These are phyloP conservation scores for Globisporangium barbulae DNA, from an alignment of 352 stramenopile genomes.

Conservation along the genomic window DNA sequence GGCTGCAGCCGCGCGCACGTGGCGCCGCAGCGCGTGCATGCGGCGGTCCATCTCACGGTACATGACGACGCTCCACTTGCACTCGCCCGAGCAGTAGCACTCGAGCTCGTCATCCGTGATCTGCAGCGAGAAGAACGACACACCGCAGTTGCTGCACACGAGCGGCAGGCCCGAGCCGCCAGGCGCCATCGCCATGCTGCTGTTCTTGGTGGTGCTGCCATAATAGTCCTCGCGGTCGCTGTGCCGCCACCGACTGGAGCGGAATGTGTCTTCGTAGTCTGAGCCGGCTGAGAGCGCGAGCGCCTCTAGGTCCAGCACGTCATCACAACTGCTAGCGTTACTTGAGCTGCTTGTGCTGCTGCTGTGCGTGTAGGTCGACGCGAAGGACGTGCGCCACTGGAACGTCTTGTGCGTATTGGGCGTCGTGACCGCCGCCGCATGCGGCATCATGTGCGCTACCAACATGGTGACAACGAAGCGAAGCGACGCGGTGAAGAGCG, in stretches of 20 bases:
- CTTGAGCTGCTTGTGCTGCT: constrained; percentile 14
- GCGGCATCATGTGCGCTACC: neutral
- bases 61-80: constrained; percentile 89
- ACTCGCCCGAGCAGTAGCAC: constrained; percentile 85
- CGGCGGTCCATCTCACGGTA: constrained; percentile 79
- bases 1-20: constrained; percentile 7
- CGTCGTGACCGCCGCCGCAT: neutral
- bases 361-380: constrained; percentile 8
- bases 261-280: constrained; percentile 24
- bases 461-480: neutral
- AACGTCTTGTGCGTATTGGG: neutral
- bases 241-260: constrained; percentile 8
- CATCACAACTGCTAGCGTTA: constrained; percentile 18
- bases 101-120: constrained; percentile 60
- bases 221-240: neutral
- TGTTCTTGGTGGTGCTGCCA: constrained; percentile 7
- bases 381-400: neutral
- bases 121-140: constrained; percentile 80
- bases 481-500: neutral
- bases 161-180: constrained; percentile 66
- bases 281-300: constrained; percentile 29
- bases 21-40: constrained; percentile 45
- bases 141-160: constrained; percentile 78
- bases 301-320: constrained; percentile 40
- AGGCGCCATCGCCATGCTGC: neutral